Conservation (phyloP, 176 grass and related monocot genomes). For the Oryza officinalis region DNA sequence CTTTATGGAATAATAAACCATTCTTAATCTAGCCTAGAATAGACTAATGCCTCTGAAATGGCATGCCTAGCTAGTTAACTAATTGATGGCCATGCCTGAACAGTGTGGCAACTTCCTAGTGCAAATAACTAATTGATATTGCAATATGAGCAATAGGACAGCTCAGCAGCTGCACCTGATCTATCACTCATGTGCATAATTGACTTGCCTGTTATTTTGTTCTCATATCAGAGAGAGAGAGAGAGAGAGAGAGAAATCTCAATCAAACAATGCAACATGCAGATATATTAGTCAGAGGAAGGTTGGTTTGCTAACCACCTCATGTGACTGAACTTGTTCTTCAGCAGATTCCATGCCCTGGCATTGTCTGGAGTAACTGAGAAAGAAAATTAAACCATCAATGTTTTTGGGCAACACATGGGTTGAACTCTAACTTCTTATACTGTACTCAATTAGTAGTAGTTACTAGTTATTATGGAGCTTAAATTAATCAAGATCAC, state of each 20-base stretch:
- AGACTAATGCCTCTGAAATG: neutral
- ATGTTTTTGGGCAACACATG: neutral
- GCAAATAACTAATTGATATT: neutral
- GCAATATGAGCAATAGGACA: slow-evolving; percentile 21
- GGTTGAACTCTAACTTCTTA: neutral
- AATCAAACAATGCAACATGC: neutral
- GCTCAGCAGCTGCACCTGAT: slow-evolving; percentile 37
- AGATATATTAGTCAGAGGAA: slow-evolving; percentile 27
- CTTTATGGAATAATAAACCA: neutral
- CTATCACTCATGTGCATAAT: slow-evolving; percentile 32
- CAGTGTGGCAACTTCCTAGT: neutral
- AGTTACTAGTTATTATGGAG: neutral
- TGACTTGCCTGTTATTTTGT: slow-evolving; percentile 33
- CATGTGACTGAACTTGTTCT: slow-evolving; percentile 32
- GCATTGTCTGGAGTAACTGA: neutral
- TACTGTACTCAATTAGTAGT: neutral
- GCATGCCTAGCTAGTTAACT: neutral
- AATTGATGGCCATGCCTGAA: slow-evolving; percentile 1
- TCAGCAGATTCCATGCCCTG: slow-evolving; percentile 22
- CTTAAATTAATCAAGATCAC: neutral
- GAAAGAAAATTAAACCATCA: neutral
- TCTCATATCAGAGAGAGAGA: neutral
- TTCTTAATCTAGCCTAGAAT: neutral
- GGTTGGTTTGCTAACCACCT: slow-evolving; percentile 12
- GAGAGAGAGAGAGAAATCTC: neutral